Evolutionary conservation across 1,284 basidiomycete species (phyloP).

Genomic region (Sutorius eximius): DNA sequence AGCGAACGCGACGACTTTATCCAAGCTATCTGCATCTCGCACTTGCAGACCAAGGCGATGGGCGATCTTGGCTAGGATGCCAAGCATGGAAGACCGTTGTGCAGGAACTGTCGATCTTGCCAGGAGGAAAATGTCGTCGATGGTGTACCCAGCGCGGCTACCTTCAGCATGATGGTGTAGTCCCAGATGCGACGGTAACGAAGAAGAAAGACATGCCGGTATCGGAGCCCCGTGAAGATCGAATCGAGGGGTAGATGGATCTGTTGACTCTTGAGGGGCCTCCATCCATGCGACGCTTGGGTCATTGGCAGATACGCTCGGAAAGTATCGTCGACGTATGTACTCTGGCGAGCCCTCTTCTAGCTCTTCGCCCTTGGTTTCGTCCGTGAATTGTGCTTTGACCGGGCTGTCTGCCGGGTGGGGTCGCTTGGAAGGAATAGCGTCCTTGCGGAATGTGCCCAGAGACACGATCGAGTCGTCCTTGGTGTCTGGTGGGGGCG

Average conservation of each 20-base stretch:
- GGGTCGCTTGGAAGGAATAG: conserved; percentile 11
- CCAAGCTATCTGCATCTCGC: conserved; percentile 25
- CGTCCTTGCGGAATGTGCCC: conserved; percentile 44
- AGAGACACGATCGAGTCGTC: conserved; percentile 52
- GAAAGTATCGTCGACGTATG: conserved; percentile 85
- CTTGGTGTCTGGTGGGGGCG: conserved; percentile 50
- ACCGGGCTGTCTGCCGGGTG: conserved; percentile 1
- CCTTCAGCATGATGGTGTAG: conserved; percentile 90
- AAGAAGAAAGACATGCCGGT: conserved; percentile 46
- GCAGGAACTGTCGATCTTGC: conserved; percentile 81
- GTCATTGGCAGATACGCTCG: conserved; percentile 64
- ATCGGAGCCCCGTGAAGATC: conserved; percentile 74
- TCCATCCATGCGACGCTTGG: conserved; percentile 79
- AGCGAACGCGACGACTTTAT: conserved; percentile 41
- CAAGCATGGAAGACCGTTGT: conserved; percentile 82
- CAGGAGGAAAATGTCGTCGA: conserved; percentile 84
- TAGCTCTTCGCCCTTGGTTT: conserved; percentile 28
- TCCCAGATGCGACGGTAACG: conserved; percentile 79
- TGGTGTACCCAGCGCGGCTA: conserved; percentile 79
- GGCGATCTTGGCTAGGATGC: conserved; percentile 66
- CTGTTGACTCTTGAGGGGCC: conserved; percentile 25
- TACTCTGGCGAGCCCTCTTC: conserved; percentile 80
- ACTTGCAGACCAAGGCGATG: conserved; percentile 39
- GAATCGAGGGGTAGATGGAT: conserved; percentile 54
- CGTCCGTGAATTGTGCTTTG: not conserved